Evolutionary conservation across 768 basidiomycete species (phyloP), one percentile per base, ranked within the genome.

Genomic region (Mycena alexandri): DNA sequence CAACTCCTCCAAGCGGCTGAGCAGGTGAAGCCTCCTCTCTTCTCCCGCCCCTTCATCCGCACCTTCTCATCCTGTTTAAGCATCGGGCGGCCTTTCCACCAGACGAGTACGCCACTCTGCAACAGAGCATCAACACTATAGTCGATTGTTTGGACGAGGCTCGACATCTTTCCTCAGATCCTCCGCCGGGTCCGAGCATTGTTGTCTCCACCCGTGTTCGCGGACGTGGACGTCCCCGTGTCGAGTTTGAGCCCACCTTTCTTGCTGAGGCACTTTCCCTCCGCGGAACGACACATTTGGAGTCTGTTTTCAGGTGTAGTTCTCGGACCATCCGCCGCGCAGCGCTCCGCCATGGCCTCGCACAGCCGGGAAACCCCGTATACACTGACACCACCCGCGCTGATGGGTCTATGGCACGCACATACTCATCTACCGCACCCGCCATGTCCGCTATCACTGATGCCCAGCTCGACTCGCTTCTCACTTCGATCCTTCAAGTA

Each of bases 231-330:
- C 78, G 24, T 63, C 78, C 38, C 71, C 63, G 0, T 29, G 29
- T 29, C 6, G 29, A 29, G 29, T 3, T 29, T 29, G 29, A 29
- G 29, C 29, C 29, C 29, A 33, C 53, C 1, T 72, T 77, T 42
- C 69, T 74, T 1, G 33, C 50, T 0, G 76, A 76, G 19, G 79
- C 79, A 0, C 63, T 79, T 5, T 50, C 70, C 0, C 56, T 81
- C 2, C 66, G 66, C 4, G 54, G 59, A 5, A 44, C 60, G 0
- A 57, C 52, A 3, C 17, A 54, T 24, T 46, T 68, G 6, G n/a
- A 10, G 1, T 4, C 16, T 0, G 51, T 63, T 1, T 59, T 63
- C 22, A 17, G 29, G 51, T 10, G 51, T 1, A 12, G 7, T 1
- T 10, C 62, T 1, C 58, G 63, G 2, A 65, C 68, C 7, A 56